Evolutionary conservation across 2,329 filamentous ascomycete species (phyloP).

Genomic region (Claviceps sorghi): DNA sequence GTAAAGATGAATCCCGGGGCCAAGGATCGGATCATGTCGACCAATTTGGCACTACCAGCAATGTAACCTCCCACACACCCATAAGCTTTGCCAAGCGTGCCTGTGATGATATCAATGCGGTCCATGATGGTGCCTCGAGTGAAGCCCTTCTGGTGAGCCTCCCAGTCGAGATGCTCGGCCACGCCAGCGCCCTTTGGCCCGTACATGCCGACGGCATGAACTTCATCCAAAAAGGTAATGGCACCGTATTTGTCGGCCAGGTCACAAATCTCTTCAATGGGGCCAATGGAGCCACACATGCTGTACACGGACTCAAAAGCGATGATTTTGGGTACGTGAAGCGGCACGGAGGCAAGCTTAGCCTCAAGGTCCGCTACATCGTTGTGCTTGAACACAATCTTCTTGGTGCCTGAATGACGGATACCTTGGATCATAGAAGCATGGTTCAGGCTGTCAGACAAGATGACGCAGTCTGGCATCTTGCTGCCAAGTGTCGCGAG

Average conservation of each 20-base stretch:
- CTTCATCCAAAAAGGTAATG: slow-evolving; percentile 94
- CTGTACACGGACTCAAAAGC: slow-evolving; percentile 98
- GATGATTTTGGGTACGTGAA: slow-evolving; percentile 87
- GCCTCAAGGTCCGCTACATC: slow-evolving; percentile 84
- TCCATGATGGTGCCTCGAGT: slow-evolving; percentile 82
- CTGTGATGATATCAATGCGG: slow-evolving; percentile 93
- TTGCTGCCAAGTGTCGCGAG: slow-evolving; percentile 94
- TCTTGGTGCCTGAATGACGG: slow-evolving; percentile 89
- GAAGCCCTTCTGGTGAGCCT: slow-evolving; percentile 61
- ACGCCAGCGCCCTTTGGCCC: slow-evolving; percentile 90
- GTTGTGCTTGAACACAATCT: slow-evolving; percentile 98
- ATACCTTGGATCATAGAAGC: slow-evolving; percentile 99
- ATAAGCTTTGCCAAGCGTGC: slow-evolving; percentile 93
- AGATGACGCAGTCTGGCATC: slow-evolving; percentile 86
- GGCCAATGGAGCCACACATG: slow-evolving; percentile 96
- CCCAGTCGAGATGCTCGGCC: slow-evolving; percentile 91
- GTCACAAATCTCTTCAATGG: slow-evolving; percentile 91
- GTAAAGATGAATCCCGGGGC: slow-evolving; percentile 98
- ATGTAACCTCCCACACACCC: slow-evolving; percentile 97
- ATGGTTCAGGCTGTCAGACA: slow-evolving; percentile 96
- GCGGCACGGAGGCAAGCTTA: slow-evolving; percentile 76
- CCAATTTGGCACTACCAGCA: slow-evolving; percentile 69
- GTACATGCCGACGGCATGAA: slow-evolving; percentile 98
- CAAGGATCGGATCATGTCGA: slow-evolving; percentile 86
- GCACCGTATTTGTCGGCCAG: slow-evolving; percentile 95